phyloP scores from a whole-genome alignment of 2,329 filamentous ascomycete species.

The Verticillium isaacii region DNA sequence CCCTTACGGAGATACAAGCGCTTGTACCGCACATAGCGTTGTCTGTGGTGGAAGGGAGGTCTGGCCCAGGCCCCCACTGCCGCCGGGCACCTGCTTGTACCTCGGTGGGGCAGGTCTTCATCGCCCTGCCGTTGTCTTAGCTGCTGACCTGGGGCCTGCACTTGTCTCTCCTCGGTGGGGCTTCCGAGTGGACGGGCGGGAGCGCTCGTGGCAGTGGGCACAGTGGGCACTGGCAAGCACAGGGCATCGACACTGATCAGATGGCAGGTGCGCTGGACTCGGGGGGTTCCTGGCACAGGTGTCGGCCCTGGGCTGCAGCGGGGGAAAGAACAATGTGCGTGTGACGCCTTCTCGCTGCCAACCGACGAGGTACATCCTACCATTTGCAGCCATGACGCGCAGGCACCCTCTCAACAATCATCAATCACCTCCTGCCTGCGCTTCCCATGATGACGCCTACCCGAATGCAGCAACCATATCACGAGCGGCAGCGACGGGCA shows the following conservation, averaged over 20 bases:
- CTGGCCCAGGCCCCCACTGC: background rate
- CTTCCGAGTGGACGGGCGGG: conserved; percentile 2
- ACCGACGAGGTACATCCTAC: background rate
- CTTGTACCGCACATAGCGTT: background rate
- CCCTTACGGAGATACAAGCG: no score
- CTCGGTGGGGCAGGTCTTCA: background rate
- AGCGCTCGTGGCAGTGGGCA: background rate
- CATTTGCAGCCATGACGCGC: background rate
- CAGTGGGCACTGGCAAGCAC: conserved; percentile 1
- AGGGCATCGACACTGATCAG: background rate
- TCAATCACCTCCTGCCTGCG: background rate
- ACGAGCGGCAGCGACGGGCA: background rate
- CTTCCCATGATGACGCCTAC: background rate
- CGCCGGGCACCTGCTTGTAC: background rate
- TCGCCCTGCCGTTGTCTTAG: background rate
- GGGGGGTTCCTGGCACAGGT: background rate
- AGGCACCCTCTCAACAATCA: background rate
- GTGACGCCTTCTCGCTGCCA: background rate
- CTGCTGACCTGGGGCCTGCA: background rate
- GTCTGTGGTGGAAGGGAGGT: background rate
- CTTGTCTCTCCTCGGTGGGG: background rate
- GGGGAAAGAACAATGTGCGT: background rate
- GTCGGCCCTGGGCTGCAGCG: background rate
- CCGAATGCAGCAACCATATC: background rate
- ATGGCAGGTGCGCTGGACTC: background rate